phyloP scores from a whole-genome alignment of 768 basidiomycete genomes.

The Suillus placidus region DNA sequence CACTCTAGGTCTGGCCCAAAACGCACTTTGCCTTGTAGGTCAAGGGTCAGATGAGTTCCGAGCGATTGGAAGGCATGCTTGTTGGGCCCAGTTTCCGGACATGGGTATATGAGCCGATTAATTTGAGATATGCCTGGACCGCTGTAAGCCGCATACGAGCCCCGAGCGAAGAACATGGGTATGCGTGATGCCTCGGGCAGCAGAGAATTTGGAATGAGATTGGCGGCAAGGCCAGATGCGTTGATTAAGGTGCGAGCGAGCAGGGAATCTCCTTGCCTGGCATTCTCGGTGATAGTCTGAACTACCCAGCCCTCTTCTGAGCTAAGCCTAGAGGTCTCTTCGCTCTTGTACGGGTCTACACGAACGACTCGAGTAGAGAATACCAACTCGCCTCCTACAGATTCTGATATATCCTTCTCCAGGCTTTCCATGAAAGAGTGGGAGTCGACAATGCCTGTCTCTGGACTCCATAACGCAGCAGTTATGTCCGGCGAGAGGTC shows the following conservation, averaged over 20 bases:
- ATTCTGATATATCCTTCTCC: constrained; percentile 78
- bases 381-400: constrained; percentile 69
- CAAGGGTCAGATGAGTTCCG: constrained; percentile 91
- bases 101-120: constrained; percentile 87
- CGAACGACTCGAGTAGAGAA: constrained; percentile 84
- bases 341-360: constrained; percentile 62
- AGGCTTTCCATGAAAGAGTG: constrained; percentile 82
- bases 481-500: constrained; percentile 72
- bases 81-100: constrained; percentile 65
- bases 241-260: constrained; percentile 81
- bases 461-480: constrained; percentile 77
- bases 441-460: constrained; percentile 90
- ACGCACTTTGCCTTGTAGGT: constrained; percentile 78
- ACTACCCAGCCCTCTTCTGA: constrained; percentile 84
- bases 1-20: constrained; percentile 96
- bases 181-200: constrained; percentile 58
- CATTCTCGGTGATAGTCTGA: constrained; percentile 65
- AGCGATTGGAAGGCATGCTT: constrained; percentile 77
- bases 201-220: constrained; percentile 71
- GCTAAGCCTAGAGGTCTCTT: constrained; percentile 29
- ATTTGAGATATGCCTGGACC: constrained; percentile 74
- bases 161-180: constrained; percentile 79
- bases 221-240: constrained; percentile 74
- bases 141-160: constrained; percentile 86
- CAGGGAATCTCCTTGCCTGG: constrained; percentile 59